Evolutionary conservation across 2,329 filamentous ascomycete genomes (phyloP).

Genomic region (Xylariaceae sp.): DNA sequence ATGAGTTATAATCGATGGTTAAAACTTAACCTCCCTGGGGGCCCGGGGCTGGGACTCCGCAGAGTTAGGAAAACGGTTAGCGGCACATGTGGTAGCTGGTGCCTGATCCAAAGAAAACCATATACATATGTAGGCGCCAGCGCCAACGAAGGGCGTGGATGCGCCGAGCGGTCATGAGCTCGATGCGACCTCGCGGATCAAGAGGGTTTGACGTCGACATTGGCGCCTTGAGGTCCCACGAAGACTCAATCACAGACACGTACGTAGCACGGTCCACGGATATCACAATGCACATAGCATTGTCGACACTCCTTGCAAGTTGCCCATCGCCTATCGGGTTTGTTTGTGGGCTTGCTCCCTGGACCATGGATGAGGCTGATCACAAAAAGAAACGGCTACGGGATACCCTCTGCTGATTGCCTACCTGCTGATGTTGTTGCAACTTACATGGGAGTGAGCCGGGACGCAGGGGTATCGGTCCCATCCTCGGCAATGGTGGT

Average conservation of each 20-base stretch:
- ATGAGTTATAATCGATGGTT: too few relatives aligned
- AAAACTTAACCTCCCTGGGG: background rate
- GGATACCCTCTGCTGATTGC: background rate
- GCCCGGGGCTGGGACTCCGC: conserved; percentile 11
- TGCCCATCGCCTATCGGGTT: background rate
- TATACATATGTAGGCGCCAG: conserved; percentile 10
- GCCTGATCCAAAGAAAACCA: conserved; percentile 10
- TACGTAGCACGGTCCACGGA: background rate
- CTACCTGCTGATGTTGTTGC: background rate
- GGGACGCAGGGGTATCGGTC: conserved; percentile 1
- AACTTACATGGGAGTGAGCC: background rate
- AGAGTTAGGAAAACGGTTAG: conserved; percentile 8
- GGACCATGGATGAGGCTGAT: conserved; percentile 15
- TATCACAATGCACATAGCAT: conserved; percentile 1
- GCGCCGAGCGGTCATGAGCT: conserved; percentile 9
- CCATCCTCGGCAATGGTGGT: conserved; percentile 16
- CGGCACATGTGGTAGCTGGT: background rate
- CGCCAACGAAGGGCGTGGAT: conserved; percentile 11
- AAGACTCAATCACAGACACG: conserved; percentile 3
- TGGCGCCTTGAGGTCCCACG: conserved; percentile 12
- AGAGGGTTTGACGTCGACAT: background rate
- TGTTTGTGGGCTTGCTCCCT: conserved; percentile 7
- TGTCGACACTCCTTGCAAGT: background rate
- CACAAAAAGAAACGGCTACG: conserved; percentile 16
- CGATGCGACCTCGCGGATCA: conserved; percentile 5